Conservation (phyloP, 768 basidiomycete species). For the Auricularia cornea region DNA sequence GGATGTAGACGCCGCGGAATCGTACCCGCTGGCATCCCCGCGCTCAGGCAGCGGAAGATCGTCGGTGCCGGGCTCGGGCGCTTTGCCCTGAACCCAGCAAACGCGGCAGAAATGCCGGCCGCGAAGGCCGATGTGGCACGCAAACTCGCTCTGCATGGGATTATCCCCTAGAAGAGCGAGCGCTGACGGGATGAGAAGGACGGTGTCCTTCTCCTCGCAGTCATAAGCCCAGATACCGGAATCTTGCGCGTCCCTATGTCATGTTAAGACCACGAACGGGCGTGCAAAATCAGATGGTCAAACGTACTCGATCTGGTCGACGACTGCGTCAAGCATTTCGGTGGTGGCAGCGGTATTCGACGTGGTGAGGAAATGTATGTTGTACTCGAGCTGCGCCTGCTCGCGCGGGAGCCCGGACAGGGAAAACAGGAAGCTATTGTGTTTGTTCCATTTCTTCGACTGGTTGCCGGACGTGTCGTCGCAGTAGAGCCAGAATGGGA, state of each 20-base stretch:
- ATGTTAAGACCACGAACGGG: conserved; percentile 3
- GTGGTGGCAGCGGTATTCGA: conserved; percentile 17
- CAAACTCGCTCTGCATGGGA: conserved; percentile 13
- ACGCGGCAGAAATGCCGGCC: conserved; percentile 14
- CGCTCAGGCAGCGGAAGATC: not conserved
- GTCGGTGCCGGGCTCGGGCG: no score
- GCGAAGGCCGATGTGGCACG: conserved; percentile 11
- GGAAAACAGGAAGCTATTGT: conserved; percentile 20
- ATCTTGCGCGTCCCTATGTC: conserved; percentile 17
- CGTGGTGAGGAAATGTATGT: conserved; percentile 17
- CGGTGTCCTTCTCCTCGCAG: conserved; percentile 14
- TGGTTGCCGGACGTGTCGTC: conserved; percentile 23
- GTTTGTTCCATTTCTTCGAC: conserved; percentile 23
- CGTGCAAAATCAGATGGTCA: not conserved
- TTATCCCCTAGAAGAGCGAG: conserved; percentile 19
- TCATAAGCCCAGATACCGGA: conserved; percentile 16
- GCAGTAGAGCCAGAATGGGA: conserved; percentile 15
- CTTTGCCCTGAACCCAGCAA: conserved; percentile 9
- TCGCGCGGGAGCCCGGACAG: conserved; percentile 13
- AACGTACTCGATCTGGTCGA: conserved; percentile 12
- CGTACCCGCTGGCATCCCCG: no score
- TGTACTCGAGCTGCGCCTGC: conserved; percentile 5
- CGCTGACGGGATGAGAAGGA: conserved; percentile 23
- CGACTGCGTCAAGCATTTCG: conserved; percentile 18
- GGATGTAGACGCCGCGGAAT: no score